phyloP scores from a whole-genome alignment of 1,284 basidiomycete genomes.

The Tranzscheliella williamsii region DNA sequence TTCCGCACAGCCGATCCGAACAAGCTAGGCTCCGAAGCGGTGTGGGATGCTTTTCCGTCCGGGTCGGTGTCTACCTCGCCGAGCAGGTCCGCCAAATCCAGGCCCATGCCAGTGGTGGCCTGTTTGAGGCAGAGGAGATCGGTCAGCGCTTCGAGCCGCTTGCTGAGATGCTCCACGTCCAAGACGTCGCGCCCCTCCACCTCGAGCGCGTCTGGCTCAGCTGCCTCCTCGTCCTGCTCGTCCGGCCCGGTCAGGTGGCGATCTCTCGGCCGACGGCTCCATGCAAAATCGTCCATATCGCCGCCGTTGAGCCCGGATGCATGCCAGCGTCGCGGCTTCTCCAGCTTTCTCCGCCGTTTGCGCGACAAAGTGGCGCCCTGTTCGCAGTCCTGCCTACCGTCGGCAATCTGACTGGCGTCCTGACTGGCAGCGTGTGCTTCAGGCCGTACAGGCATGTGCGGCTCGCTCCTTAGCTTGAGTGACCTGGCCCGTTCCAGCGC shows the following conservation, averaged over 20 bases:
- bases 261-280: slow-evolving; percentile 14
- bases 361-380: slow-evolving; percentile 3
- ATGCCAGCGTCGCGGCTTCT: slow-evolving; percentile 31
- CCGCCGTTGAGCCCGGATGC: slow-evolving; percentile 12
- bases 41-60: neutral
- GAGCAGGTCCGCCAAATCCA: slow-evolving; percentile 21
- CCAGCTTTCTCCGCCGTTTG: slow-evolving; percentile 26
- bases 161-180: slow-evolving; percentile 24
- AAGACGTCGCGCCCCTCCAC: slow-evolving; percentile 14
- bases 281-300: slow-evolving; percentile 22
- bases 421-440: no score
- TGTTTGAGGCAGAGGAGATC: slow-evolving; percentile 37
- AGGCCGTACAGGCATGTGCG: slow-evolving; percentile 29
- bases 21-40: neutral
- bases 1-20: slow-evolving; percentile 37
- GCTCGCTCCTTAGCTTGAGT: slow-evolving; percentile 22
- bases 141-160: slow-evolving; percentile 31
- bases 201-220: slow-evolving; percentile 20
- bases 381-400: neutral
- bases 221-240: slow-evolving; percentile 8
- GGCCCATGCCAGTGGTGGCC: slow-evolving; percentile 17
- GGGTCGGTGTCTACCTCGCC: neutral
- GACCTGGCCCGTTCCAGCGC: slow-evolving; percentile 15
- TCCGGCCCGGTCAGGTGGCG: slow-evolving; percentile 9
- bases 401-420: neutral